Percentiles rank a stretch among this genome's conserved stretches.
These are phyloP conservation scores for Carex myosuroides DNA, from an alignment of 176 grass and related monocot species.

Conservation along the genomic window DNA sequence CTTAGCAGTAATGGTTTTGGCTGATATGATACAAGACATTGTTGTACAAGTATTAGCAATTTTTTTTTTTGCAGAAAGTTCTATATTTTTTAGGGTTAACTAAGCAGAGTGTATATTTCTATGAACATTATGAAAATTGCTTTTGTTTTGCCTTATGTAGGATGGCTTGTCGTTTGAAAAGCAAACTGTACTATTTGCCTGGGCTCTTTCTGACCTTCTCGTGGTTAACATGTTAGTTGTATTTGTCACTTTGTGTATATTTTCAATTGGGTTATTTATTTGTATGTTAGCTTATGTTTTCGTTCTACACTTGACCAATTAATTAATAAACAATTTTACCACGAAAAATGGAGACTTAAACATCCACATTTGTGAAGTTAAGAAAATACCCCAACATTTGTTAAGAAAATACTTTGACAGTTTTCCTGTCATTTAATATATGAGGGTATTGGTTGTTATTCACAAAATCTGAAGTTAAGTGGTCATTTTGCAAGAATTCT, in stretches of 20 bases:
- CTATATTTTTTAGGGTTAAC: background rate
- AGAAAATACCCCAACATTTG: background rate
- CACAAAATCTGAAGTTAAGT: background rate
- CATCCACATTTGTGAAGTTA: background rate
- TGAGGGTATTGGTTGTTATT: background rate
- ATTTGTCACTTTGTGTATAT: background rate
- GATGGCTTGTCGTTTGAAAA: conserved; percentile 10
- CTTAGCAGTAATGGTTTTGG: background rate
- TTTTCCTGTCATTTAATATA: background rate
- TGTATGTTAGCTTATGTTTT: background rate
- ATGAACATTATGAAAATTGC: background rate
- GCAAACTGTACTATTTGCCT: conserved; percentile 1
- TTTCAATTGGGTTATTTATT: conserved; percentile 1
- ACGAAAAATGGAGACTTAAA: background rate
- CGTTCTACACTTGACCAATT: background rate
- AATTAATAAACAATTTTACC: background rate
- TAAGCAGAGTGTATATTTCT: background rate
- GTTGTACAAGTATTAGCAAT: background rate
- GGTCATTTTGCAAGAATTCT: background rate
- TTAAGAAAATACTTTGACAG: background rate
- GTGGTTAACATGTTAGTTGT: conserved; percentile 26
- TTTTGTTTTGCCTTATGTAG: conserved; percentile 16
- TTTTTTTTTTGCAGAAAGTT: background rate
- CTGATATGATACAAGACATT: background rate
- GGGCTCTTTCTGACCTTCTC: conserved; percentile 20